Percentiles rank a stretch among this genome's conserved stretches.
Evolutionary conservation across 2,329 filamentous ascomycete species (phyloP).

Genomic region (Plectosphaerella sp.): DNA sequence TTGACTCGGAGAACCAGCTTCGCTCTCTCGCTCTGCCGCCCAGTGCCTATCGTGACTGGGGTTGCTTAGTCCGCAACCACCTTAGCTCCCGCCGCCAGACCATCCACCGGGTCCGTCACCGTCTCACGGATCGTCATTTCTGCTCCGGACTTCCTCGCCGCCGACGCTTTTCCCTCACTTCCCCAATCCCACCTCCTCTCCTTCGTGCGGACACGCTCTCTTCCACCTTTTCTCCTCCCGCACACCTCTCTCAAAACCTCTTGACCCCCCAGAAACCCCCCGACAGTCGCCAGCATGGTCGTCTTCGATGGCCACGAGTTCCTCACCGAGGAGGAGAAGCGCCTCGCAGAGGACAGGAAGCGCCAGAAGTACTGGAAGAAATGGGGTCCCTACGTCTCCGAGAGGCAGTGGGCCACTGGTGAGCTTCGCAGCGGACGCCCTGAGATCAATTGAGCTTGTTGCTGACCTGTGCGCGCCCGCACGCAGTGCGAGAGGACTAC

Average conservation of each 20-base stretch:
- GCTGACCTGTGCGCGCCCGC: slow-evolving; percentile 8
- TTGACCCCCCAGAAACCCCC: background rate
- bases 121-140: background rate
- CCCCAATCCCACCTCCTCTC: background rate
- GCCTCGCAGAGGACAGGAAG: slow-evolving; percentile 79
- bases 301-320: slow-evolving; percentile 84
- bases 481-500: slow-evolving; percentile 84
- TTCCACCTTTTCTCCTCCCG: background rate
- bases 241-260: background rate
- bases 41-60: background rate
- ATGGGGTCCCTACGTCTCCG: slow-evolving; percentile 92
- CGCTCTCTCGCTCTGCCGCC: background rate
- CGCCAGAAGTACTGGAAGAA: slow-evolving; percentile 94
- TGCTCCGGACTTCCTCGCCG: background rate
- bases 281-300: slow-evolving; percentile 58
- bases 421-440: slow-evolving; percentile 23
- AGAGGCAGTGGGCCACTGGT: slow-evolving; percentile 95
- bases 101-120: background rate
- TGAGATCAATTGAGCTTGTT: slow-evolving; percentile 9
- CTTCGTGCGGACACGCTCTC: background rate
- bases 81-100: background rate
- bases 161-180: background rate
- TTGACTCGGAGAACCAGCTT: too few species aligned
- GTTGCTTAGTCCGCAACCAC: background rate
- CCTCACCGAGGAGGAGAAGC: slow-evolving; percentile 84